Conservation (phyloP, 352 stramenopile genomes). For the Aphanomyces invadans region DNA sequence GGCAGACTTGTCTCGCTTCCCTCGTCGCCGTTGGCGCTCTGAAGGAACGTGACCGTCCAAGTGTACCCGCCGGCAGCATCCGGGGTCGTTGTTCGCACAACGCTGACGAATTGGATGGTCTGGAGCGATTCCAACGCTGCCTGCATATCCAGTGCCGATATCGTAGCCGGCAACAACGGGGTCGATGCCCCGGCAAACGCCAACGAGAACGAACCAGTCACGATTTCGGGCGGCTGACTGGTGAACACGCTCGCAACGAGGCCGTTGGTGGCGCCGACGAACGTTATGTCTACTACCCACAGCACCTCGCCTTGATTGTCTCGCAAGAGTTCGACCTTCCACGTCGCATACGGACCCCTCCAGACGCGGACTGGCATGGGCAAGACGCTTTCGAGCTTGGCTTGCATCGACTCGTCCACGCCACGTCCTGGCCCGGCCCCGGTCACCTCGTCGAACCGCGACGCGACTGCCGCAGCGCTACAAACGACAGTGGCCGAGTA, state of each 20-base stretch:
- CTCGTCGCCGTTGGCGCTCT: conserved; percentile 21
- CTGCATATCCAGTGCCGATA: conserved; percentile 28
- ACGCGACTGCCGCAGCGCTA: conserved; percentile 1
- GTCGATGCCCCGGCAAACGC: conserved; percentile 27
- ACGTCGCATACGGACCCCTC: not conserved
- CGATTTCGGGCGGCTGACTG: not conserved
- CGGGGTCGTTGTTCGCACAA: not conserved
- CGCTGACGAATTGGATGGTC: conserved; percentile 27
- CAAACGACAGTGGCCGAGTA: not conserved
- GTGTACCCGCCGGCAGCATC: not conserved
- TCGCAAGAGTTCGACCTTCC: not conserved
- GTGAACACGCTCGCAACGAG: not conserved
- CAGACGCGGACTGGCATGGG: not conserved
- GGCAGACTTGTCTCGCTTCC: conserved; percentile 30
- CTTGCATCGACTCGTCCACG: conserved; percentile 11
- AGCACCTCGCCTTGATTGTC: not conserved
- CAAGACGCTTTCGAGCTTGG: not conserved
- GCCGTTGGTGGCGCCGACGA: not conserved
- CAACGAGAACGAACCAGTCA: conserved; percentile 30
- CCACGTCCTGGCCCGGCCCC: not conserved
- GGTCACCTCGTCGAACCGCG: conserved; percentile 5
- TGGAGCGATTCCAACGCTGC: conserved; percentile 32
- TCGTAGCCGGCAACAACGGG: not conserved
- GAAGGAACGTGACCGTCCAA: conserved; percentile 42
- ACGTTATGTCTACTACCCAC: not conserved